phyloP scores from a whole-genome alignment of 2,329 filamentous ascomycete species.

The Arthrobotrys megalospora region DNA sequence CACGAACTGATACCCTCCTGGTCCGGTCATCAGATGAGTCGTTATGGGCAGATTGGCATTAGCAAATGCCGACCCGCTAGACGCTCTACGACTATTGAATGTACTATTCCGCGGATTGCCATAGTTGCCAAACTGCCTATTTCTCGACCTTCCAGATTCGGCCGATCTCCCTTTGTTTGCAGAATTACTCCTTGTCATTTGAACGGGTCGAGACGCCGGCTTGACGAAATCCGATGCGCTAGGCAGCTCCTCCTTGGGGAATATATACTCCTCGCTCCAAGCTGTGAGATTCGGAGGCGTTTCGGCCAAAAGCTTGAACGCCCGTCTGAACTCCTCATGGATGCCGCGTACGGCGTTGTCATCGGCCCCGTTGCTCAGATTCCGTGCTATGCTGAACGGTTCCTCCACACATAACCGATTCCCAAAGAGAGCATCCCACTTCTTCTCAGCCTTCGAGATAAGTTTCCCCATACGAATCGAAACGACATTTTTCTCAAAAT shows the following conservation, averaged over 20 bases:
- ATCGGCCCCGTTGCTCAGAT: constrained; percentile 95
- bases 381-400: constrained; percentile 90
- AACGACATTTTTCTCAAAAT: constrained; percentile 86
- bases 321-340: constrained; percentile 88
- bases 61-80: constrained; percentile 43
- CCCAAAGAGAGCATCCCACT: constrained; percentile 84
- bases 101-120: constrained; percentile 34
- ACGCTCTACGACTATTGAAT: constrained; percentile 51
- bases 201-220: constrained; percentile 62
- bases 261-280: constrained; percentile 89
- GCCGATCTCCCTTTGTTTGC: constrained; percentile 61
- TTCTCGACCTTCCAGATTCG: constrained; percentile 57
- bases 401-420: constrained; percentile 95
- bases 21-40: constrained; percentile 35
- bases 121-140: constrained; percentile 46
- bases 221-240: constrained; percentile 60
- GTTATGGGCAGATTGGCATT: constrained; percentile 49
- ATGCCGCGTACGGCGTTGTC: constrained; percentile 93
- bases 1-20: constrained; percentile 47
- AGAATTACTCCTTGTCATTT: constrained; percentile 62
- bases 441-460: constrained; percentile 86
- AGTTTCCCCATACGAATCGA: constrained; percentile 87
- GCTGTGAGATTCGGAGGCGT: constrained; percentile 78
- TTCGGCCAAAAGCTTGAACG: constrained; percentile 84
- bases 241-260: constrained; percentile 81